A percentile compares a stretch with the other conserved stretches of the same genome.
Conservation (phyloP, 2,329 filamentous ascomycete genomes). For the Penicillium sp. region DNA sequence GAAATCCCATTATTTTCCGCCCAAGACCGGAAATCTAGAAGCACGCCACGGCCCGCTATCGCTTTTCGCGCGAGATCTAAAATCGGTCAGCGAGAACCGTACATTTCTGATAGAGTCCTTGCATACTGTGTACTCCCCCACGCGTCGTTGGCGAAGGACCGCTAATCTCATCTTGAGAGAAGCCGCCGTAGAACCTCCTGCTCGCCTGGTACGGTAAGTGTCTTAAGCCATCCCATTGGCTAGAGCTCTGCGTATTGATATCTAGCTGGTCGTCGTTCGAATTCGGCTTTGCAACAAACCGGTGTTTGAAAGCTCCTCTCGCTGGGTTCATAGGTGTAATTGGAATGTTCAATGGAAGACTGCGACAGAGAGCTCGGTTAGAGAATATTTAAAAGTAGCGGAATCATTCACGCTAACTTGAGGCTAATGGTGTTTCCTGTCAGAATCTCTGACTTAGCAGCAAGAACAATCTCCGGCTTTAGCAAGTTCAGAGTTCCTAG, state of each 20-base stretch:
- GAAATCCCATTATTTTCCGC: neutral
- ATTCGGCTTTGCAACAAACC: neutral
- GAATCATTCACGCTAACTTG: neutral
- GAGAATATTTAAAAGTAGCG: neutral
- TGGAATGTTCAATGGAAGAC: neutral
- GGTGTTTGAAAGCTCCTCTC: neutral
- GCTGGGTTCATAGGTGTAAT: neutral
- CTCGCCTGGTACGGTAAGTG: neutral
- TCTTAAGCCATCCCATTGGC: constrained; percentile 3
- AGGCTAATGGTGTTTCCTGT: neutral
- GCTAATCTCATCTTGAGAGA: neutral
- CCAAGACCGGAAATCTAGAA: constrained; percentile 1
- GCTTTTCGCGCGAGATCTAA: neutral
- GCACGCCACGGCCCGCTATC: neutral
- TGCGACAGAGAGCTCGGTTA: neutral
- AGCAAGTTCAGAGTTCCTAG: neutral
- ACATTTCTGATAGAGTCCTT: neutral
- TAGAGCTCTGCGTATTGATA: constrained; percentile 1
- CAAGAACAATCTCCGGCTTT: neutral
- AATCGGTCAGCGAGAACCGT: neutral
- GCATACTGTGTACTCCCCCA: neutral
- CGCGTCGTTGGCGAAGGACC: neutral
- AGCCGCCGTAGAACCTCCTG: neutral
- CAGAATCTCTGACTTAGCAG: neutral
- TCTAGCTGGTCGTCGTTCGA: neutral